Evolutionary conservation across 768 basidiomycete species (phyloP), one percentile per base, ranked within the genome.

Genomic region (Lanmaoa pseudosensibilis): DNA sequence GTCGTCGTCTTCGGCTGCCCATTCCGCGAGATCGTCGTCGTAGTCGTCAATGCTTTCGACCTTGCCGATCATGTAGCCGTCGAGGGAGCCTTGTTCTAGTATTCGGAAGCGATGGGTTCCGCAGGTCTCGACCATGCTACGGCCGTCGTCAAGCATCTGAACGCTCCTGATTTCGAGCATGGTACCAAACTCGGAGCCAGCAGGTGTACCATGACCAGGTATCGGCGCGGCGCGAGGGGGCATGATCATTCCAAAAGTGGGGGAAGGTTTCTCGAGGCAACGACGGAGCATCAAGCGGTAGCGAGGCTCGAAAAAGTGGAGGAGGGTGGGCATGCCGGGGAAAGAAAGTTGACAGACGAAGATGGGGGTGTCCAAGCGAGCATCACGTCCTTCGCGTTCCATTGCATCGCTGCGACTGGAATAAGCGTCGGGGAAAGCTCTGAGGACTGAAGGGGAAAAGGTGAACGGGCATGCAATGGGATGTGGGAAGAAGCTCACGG

Each of bases 281-380:
- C 96, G 86, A 23, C 96, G 89, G 52, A 98, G 87, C 96, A 98
- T 98, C 49, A 98, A 80, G 8, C 96, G 88, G 70, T 98, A 95
- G 64, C 91, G 81, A 0, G 96, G 96, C 70, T 98, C 96, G 69
- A 92, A 98, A 66, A 98, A 87, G 72, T 97, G 94, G 16, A 98
- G 77, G 52, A 88, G 79, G 46, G 89, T 94, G 39, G 93, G 94
- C 76, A 94, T 85, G 54, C 88, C 89, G 2, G 96, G 96, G 75
- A 97, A 98, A 45, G 87, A 85, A 48, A 97, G 84, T 41, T 90
- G 89, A 69, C 88, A 90, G 60, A 94, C 84, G 64, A 98, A 95
- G 58, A 98, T 88, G 54, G 96, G 94, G 18, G 92, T 94, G 67
- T 92, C 85, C 55, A 96, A 82, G 45, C 87, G 80, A 15, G 84